Evolutionary conservation across 371 early-diverging fungal species (phyloP).

Genomic region (Polyrhizophydium stewartii): DNA sequence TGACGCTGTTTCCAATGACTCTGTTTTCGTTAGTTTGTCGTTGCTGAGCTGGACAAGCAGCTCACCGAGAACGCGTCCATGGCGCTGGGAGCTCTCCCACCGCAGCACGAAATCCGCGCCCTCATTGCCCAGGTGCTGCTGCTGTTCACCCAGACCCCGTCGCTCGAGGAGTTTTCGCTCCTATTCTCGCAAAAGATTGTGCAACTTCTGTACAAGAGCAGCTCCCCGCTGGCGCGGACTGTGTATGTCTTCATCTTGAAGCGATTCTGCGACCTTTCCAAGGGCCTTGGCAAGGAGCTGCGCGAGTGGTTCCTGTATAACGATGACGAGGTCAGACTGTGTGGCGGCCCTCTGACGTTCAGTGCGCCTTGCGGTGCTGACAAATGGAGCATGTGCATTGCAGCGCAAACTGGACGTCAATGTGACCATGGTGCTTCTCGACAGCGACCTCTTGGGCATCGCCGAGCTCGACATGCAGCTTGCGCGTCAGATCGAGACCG

Average conservation of each 20-base stretch:
- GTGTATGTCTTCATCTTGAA: conserved; percentile 78
- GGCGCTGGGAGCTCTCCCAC: conserved; percentile 63
- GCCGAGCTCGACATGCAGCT: conserved; percentile 85
- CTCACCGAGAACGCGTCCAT: conserved; percentile 51
- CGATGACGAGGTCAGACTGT: conserved; percentile 67
- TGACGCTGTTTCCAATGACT: no score
- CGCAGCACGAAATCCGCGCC: conserved; percentile 70
- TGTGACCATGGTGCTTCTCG: conserved; percentile 77
- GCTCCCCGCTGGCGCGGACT: conserved; percentile 69
- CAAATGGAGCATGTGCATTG: not conserved
- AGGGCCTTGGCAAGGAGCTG: conserved; percentile 75
- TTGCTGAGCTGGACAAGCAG: conserved; percentile 73
- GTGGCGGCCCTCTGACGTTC: not conserved
- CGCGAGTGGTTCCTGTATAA: conserved; percentile 89
- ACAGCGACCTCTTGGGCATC: conserved; percentile 67
- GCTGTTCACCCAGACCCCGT: conserved; percentile 60
- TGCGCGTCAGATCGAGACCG: conserved; percentile 74
- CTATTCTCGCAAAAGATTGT: conserved; percentile 85
- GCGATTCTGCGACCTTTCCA: conserved; percentile 72
- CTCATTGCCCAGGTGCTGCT: conserved; percentile 68
- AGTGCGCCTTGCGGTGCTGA: not conserved
- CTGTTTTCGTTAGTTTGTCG: conserved; percentile 47
- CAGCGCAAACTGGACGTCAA: conserved; percentile 79
- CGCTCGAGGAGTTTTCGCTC: conserved; percentile 72
- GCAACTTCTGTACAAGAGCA: conserved; percentile 72